These are phyloP conservation scores for Trifolium repens DNA, from an alignment of 306 rosid species.

Conservation along the genomic window DNA sequence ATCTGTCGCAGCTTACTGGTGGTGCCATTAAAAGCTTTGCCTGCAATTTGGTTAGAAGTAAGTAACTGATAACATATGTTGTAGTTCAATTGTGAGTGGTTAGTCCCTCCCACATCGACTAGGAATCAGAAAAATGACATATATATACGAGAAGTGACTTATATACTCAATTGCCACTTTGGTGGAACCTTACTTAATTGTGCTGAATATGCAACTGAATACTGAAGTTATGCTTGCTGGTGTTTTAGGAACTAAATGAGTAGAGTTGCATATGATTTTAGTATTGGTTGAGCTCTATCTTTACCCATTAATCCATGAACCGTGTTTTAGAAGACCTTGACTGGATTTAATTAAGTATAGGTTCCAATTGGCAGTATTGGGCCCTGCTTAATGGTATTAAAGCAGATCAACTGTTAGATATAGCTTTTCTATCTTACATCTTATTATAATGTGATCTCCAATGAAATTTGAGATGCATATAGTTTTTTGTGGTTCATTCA, in stretches of 20 bases:
- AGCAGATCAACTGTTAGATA: constrained; percentile 31
- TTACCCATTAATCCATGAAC: constrained; percentile 9
- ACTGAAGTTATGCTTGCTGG: constrained; percentile 9
- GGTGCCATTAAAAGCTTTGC: constrained; percentile 68
- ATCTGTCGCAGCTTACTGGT: constrained; percentile 56
- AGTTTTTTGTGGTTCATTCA: constrained; percentile 16
- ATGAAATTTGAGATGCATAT: constrained; percentile 28
- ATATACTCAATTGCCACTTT: no score
- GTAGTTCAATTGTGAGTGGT: not conserved
- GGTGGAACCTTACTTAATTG: constrained; percentile 38
- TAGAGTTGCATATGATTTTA: constrained; percentile 27
- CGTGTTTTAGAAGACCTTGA: constrained; percentile 13
- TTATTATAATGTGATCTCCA: constrained; percentile 8
- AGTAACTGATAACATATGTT: constrained; percentile 42
- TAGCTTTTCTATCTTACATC: constrained; percentile 25
- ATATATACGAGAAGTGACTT: not conserved
- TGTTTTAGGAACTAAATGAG: constrained; percentile 30
- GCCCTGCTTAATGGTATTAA: constrained; percentile 33
- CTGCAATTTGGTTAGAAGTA: constrained; percentile 85
- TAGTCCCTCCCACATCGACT: not conserved
- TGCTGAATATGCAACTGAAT: constrained; percentile 26
- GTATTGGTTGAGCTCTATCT: constrained; percentile 38
- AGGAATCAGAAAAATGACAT: not conserved
- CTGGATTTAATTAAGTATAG: constrained; percentile 34
- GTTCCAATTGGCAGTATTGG: constrained; percentile 32